Conservation (phyloP, 2,329 filamentous ascomycete genomes). For the Penicillium sp. region DNA sequence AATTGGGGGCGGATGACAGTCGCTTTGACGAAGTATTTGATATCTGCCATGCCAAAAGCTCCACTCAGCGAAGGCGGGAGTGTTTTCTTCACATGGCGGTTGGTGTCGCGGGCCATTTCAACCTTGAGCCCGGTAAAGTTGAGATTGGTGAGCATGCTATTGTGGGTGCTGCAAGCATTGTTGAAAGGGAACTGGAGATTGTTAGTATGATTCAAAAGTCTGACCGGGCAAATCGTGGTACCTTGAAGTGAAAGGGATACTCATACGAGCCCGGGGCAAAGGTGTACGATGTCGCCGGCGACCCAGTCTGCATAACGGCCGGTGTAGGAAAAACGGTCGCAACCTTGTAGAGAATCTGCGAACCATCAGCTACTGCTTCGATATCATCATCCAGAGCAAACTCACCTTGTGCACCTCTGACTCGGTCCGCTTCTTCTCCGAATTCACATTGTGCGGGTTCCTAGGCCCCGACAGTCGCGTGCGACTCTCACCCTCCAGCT, state of each 20-base stretch:
- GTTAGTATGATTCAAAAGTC: constrained; percentile 4
- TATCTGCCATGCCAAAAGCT: constrained; percentile 84
- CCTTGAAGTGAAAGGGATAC: constrained; percentile 56
- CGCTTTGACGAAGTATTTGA: constrained; percentile 94
- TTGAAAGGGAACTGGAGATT: constrained; percentile 52
- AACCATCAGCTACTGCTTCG: not conserved
- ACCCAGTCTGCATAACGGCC: constrained; percentile 43
- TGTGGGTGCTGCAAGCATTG: constrained; percentile 51
- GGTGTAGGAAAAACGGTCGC: constrained; percentile 51
- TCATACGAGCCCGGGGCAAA: constrained; percentile 51
- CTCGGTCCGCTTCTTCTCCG: constrained; percentile 54
- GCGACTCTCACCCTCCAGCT: constrained; percentile 55
- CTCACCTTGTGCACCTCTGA: constrained; percentile 55
- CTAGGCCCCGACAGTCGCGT: constrained; percentile 48
- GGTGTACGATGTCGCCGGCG: constrained; percentile 46
- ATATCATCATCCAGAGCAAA: too few species aligned
- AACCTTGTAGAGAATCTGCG: constrained; percentile 53
- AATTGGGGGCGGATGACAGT: constrained; percentile 87
- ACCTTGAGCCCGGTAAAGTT: constrained; percentile 51
- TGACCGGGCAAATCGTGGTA: constrained; percentile 17
- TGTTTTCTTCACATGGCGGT: constrained; percentile 77
- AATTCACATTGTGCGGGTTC: constrained; percentile 45
- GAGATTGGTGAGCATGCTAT: constrained; percentile 51
- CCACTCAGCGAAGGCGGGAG: constrained; percentile 88
- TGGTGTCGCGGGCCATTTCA: constrained; percentile 49